Conservation (phyloP, 345 rosid genomes). For the Linum lewisii region DNA sequence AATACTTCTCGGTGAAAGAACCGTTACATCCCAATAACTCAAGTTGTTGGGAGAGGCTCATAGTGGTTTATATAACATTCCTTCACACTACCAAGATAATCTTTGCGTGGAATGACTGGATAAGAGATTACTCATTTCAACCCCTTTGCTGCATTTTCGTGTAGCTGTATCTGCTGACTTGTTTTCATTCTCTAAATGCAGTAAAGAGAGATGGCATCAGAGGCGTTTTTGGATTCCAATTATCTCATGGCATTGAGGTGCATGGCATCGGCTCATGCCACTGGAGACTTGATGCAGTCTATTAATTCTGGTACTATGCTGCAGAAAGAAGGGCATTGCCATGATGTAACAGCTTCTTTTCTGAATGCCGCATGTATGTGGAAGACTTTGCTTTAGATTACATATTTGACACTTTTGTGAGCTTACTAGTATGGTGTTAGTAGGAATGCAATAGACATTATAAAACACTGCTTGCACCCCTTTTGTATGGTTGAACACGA, state of each 20-base stretch:
- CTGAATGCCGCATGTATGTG: background rate
- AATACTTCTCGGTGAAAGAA: too few relatives aligned
- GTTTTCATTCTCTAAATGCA: constrained; percentile 6
- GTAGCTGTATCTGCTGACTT: background rate
- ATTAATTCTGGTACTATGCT: background rate
- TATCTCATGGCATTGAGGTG: constrained; percentile 6
- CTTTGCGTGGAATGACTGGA: too few relatives aligned
- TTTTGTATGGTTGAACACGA: too few relatives aligned
- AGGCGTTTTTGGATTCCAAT: constrained; percentile 7
- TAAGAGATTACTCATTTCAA: too few relatives aligned
- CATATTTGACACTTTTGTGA: too few relatives aligned
- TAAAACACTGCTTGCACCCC: too few relatives aligned
- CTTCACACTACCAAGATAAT: too few relatives aligned
- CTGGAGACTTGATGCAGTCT: constrained; percentile 2
- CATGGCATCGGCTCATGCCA: background rate
- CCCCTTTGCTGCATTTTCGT: background rate
- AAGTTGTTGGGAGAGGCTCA: too few relatives aligned
- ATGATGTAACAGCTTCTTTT: constrained; percentile 4
- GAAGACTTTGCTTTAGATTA: background rate
- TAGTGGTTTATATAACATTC: too few relatives aligned
- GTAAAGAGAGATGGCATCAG: constrained; percentile 10
- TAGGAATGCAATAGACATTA: too few relatives aligned
- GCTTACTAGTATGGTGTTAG: too few relatives aligned
- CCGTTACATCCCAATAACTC: too few relatives aligned
- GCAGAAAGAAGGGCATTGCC: constrained; percentile 5